Percentiles rank a stretch among this genome's conserved stretches.
phyloP scores from a whole-genome alignment of 768 basidiomycete genomes.

The Boletellus ananas region DNA sequence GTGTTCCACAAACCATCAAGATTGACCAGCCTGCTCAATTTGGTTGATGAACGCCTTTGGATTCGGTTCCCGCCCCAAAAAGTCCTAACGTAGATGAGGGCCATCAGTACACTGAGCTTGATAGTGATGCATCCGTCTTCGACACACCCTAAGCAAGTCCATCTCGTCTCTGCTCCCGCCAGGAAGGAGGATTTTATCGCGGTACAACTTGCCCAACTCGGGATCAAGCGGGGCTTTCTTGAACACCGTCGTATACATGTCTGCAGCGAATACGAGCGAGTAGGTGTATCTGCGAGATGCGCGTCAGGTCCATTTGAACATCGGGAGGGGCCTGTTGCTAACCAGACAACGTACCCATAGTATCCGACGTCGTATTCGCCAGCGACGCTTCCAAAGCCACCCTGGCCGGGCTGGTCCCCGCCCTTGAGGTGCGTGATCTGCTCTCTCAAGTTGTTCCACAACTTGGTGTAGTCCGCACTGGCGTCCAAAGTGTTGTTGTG shows the following conservation, averaged over 20 bases:
- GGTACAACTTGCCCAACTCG: conserved; percentile 60
- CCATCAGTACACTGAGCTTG: too few relatives aligned
- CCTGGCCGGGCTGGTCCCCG: conserved; percentile 62
- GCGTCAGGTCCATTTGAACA: not conserved
- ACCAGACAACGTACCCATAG: conserved; percentile 43
- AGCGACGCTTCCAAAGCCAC: conserved; percentile 70
- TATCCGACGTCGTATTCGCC: conserved; percentile 71
- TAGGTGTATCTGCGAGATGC: conserved; percentile 54
- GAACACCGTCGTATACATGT: conserved; percentile 75
- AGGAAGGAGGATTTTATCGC: conserved; percentile 67
- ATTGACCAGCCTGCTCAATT: conserved; percentile 40
- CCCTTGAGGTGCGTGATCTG: conserved; percentile 64
- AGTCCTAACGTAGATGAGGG: conserved; percentile 44
- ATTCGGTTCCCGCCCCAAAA: conserved; percentile 75
- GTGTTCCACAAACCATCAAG: too few relatives aligned
- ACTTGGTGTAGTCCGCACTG: conserved; percentile 59
- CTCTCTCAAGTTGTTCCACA: conserved; percentile 76
- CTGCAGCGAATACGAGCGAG: conserved; percentile 58
- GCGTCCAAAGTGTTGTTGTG: conserved; percentile 41
- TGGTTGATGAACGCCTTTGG: conserved; percentile 70
- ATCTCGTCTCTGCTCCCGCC: conserved; percentile 76
- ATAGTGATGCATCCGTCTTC: not conserved
- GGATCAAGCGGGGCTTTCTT: conserved; percentile 73
- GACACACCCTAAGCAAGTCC: conserved; percentile 60
- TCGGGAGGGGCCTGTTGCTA: too few relatives aligned